Percentiles rank a stretch among this genome's conserved stretches.
These are phyloP conservation scores for Penicillium sp. DNA, from an alignment of 2,329 filamentous ascomycete genomes.

Conservation along the genomic window DNA sequence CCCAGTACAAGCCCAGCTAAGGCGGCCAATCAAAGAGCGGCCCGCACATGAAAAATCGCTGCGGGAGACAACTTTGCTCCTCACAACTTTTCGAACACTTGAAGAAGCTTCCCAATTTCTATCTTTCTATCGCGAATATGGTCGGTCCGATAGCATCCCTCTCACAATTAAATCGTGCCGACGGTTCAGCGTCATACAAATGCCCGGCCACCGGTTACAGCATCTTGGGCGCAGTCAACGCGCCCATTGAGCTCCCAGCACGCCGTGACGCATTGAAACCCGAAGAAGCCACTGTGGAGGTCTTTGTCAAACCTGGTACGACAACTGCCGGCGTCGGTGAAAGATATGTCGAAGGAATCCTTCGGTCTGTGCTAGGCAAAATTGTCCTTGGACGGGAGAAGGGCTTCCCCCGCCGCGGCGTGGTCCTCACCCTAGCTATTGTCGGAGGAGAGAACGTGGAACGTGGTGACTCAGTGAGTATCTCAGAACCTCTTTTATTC, in stretches of 20 bases:
- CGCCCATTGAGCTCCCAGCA: conserved; percentile 73
- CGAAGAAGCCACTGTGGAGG: conserved; percentile 82
- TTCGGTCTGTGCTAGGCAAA: conserved; percentile 31
- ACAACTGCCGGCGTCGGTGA: conserved; percentile 77
- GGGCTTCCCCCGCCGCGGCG: conserved; percentile 34
- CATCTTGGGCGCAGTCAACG: conserved; percentile 78
- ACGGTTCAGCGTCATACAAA: conserved; percentile 37
- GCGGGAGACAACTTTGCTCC: not conserved
- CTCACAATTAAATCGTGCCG: conserved; percentile 29
- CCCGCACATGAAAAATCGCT: conserved; percentile 16
- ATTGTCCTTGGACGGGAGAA: conserved; percentile 39
- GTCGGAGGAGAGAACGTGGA: conserved; percentile 29
- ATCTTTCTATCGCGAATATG: conserved; percentile 22
- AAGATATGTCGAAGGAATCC: conserved; percentile 64
- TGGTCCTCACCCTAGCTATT: conserved; percentile 39
- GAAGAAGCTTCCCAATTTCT: not conserved
- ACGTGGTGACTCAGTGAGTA: conserved; percentile 34
- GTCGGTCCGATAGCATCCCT: conserved; percentile 29
- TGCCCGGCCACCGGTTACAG: conserved; percentile 55
- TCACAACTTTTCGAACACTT: not conserved
- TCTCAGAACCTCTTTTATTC: not conserved
- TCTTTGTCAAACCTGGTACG: conserved; percentile 75
- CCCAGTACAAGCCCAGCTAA: not conserved
- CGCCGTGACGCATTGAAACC: conserved; percentile 75
- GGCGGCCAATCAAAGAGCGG: conserved; percentile 15